A percentile compares a stretch with the other conserved stretches of the same genome.
phyloP scores from a whole-genome alignment of 257 asterid species.

The Cinchona pubescens region DNA sequence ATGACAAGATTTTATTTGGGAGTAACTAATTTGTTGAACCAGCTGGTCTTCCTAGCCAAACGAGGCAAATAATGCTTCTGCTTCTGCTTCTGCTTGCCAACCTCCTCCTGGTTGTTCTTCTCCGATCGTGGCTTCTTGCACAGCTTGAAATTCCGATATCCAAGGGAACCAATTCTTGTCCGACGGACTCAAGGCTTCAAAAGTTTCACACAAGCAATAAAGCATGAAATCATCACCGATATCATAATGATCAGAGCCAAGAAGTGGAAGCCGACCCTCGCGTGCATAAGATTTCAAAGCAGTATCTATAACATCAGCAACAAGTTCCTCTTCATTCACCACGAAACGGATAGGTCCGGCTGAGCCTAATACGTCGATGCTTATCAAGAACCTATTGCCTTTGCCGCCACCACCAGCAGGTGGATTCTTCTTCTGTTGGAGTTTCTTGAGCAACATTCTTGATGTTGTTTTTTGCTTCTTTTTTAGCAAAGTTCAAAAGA shows the following conservation, averaged over 20 bases:
- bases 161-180: conserved; percentile 77
- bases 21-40: conserved; percentile 68
- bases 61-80: conserved; percentile 16
- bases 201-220: conserved; percentile 59
- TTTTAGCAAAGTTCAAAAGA: not conserved
- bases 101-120: conserved; percentile 23
- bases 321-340: conserved; percentile 70
- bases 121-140: conserved; percentile 69
- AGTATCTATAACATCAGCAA: conserved; percentile 66
- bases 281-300: conserved; percentile 82
- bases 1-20: conserved; percentile 59
- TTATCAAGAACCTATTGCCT: conserved; percentile 63
- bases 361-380: conserved; percentile 73
- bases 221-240: conserved; percentile 54
- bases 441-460: conserved; percentile 45
- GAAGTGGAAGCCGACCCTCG: conserved; percentile 84
- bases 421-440: conserved; percentile 66
- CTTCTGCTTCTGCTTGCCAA: conserved; percentile 27
- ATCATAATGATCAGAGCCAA: conserved; percentile 61
- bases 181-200: conserved; percentile 82
- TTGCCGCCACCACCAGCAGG: conserved; percentile 37
- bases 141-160: conserved; percentile 72
- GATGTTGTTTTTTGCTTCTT: not conserved
- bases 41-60: conserved; percentile 45
- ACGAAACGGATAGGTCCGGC: conserved; percentile 93